Evolutionary conservation across 2,329 filamentous ascomycete species (phyloP), one percentile per base, ranked within the genome.

Genomic region (Arachnomyces sp.): DNA sequence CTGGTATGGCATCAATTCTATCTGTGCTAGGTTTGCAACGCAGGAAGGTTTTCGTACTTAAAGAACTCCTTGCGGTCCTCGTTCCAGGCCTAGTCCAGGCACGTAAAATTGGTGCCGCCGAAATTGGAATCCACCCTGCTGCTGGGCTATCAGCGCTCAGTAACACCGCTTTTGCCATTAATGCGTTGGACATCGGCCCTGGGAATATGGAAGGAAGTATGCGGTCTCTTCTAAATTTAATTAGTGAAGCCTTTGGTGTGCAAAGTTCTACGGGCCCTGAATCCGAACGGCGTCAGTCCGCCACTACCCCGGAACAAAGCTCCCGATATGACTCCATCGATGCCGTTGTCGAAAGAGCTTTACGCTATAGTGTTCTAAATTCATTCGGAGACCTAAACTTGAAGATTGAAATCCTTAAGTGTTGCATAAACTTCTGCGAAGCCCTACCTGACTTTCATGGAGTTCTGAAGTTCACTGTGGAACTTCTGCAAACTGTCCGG

Each of bases 401-500:
- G 50, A 96, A 96, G 61, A 73, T 93, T 39, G 86, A 94, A 57
- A 80, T 96, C 38, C 69, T 96, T 8, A 78, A 86, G 49, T 82
- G 84, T n/a, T 94, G 90, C 55, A 87, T 95, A 53, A 88, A 88
- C 60, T 85, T 96, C 45, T 94, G 86, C 39, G 92, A 98, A 66
- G 90, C 92, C 1, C 69, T 96, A 39, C 89, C 90, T 1, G 89
- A 96, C 60, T 92, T 95, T 52, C 75, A 83, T 35, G 90, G 90
- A 4, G 86, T 95, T n/a, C 68, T 96, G 15, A 80, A 80, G 44
- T 93, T 89, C 58, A 94, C 88, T 1, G 82, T 87, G 48, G 80
- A 93, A 52, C 68, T 96, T 16, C 68, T 98, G 44, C 80, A 86
- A 37, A 86, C 85, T 9, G 85, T 86, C 32, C 58, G 60, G 35